These are phyloP conservation scores for Conticribra guillardii DNA, from an alignment of 108 stramenopile genomes.

Conservation along the genomic window DNA sequence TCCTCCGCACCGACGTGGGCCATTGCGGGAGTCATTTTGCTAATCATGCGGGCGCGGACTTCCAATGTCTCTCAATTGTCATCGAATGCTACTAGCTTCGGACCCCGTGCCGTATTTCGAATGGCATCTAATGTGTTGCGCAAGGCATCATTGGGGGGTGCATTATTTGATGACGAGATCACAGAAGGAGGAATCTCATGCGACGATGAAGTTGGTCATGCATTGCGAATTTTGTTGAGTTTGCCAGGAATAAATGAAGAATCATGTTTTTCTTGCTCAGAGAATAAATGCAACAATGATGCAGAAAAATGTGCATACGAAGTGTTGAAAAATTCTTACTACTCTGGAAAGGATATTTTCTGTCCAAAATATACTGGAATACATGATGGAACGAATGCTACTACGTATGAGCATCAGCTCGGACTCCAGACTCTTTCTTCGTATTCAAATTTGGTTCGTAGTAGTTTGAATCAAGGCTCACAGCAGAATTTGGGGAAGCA, in stretches of 20 bases:
- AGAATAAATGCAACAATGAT: constrained; percentile 1
- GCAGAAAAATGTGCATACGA: constrained; percentile 26
- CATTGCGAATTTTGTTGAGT: constrained; percentile 24
- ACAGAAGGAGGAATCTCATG: background rate
- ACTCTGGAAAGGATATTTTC: constrained; percentile 21
- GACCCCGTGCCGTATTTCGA: constrained; percentile 37
- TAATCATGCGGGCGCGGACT: constrained; percentile 37
- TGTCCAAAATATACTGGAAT: constrained; percentile 4
- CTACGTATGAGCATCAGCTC: constrained; percentile 14
- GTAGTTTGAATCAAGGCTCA: constrained; percentile 21
- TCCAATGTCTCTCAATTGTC: constrained; percentile 22
- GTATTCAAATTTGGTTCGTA: constrained; percentile 31
- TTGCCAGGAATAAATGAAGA: constrained; percentile 19
- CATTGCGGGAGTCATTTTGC: constrained; percentile 33
- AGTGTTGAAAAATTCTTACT: constrained; percentile 33
- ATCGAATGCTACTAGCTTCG: constrained; percentile 12
- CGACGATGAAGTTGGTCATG: constrained; percentile 30
- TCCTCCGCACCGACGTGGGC: constrained; percentile 28
- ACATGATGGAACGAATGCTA: background rate
- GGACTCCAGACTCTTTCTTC: constrained; percentile 30
- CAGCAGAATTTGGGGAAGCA: background rate
- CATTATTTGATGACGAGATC: background rate
- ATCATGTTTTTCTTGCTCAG: constrained; percentile 24
- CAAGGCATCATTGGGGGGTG: background rate
- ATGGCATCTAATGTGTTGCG: constrained; percentile 36